A percentile compares a stretch with the other conserved stretches of the same genome.
phyloP scores from a whole-genome alignment of 768 basidiomycete species.

The Hortiboletus flavorubellus region DNA sequence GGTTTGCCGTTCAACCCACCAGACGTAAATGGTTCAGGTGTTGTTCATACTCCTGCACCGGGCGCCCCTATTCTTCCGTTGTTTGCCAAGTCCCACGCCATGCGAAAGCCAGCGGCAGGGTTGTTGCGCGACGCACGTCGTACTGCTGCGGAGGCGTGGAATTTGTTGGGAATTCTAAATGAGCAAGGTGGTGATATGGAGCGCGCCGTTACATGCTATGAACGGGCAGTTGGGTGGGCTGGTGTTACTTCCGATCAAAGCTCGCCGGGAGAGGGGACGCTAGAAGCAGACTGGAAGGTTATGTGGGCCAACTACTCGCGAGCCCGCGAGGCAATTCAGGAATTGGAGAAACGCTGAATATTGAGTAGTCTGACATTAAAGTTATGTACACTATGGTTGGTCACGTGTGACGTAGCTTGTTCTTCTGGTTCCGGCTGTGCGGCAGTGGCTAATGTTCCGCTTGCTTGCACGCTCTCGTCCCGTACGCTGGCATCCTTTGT shows the following conservation, averaged over 20 bases:
- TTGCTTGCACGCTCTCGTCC: too few species aligned
- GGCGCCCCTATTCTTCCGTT: conserved; percentile 39
- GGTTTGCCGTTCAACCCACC: conserved; percentile 38
- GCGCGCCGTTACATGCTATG: conserved; percentile 58
- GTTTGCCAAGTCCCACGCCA: conserved; percentile 46
- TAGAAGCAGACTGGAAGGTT: conserved; percentile 59
- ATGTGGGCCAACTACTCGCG: conserved; percentile 62
- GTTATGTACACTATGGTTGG: too few species aligned
- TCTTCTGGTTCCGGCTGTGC: too few species aligned
- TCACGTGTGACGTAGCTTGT: too few species aligned
- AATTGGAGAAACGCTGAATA: conserved; percentile 2
- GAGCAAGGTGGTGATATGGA: conserved; percentile 39
- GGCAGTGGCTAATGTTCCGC: too few species aligned
- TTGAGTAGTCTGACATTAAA: neutral
- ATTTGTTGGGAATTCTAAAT: conserved; percentile 63
- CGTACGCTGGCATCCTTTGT: too few species aligned
- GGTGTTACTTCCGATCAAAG: conserved; percentile 41
- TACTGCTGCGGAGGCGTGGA: conserved; percentile 74
- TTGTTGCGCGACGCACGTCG: conserved; percentile 68
- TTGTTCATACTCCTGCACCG: conserved; percentile 37
- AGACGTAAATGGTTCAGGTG: conserved; percentile 33
- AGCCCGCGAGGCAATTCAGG: conserved; percentile 32
- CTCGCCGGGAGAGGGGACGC: conserved; percentile 47
- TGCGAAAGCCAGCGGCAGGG: conserved; percentile 52
- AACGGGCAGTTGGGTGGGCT: conserved; percentile 68